phyloP scores from a whole-genome alignment of 2,329 filamentous ascomycete species.

The Verticillium nonalfalfae region DNA sequence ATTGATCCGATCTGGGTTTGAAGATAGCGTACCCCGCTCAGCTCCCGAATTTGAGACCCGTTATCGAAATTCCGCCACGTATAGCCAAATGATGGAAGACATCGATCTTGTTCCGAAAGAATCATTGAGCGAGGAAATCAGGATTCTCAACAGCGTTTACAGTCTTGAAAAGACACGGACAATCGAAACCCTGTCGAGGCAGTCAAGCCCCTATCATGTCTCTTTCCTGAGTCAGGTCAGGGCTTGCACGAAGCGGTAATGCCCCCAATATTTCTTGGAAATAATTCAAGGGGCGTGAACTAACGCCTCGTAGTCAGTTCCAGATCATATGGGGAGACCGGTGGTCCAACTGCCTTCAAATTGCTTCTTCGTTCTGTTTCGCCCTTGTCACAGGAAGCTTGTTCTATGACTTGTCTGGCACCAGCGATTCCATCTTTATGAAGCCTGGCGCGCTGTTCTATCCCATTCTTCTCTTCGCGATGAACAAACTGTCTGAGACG shows the following conservation, averaged over 20 bases:
- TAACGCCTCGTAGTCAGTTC: slow-evolving; percentile 34
- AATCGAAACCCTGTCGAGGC: no score
- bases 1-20: slow-evolving; percentile 57
- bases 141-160: no score
- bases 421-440: slow-evolving; percentile 57
- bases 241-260: no score
- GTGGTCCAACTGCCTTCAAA: slow-evolving; percentile 35
- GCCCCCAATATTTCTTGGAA: no score
- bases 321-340: slow-evolving; percentile 46
- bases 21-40: slow-evolving; percentile 62
- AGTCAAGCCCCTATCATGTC: no score
- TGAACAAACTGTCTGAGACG: slow-evolving; percentile 72
- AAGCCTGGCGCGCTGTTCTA: slow-evolving; percentile 44
- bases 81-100: no score
- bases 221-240: no score
- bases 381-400: slow-evolving; percentile 29
- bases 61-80: no score
- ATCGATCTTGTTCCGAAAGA: no score
- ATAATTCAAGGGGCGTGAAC: no score
- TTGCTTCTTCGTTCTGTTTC: slow-evolving; percentile 43
- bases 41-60: slow-evolving; percentile 52
- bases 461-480: slow-evolving; percentile 43
- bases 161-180: no score
- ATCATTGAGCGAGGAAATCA: no score
- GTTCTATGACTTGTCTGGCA: slow-evolving; percentile 35